A percentile compares a stretch with the other conserved stretches of the same genome.
Conservation (phyloP, 2,329 filamentous ascomycete genomes). For the Thielaviopsis musarum region DNA sequence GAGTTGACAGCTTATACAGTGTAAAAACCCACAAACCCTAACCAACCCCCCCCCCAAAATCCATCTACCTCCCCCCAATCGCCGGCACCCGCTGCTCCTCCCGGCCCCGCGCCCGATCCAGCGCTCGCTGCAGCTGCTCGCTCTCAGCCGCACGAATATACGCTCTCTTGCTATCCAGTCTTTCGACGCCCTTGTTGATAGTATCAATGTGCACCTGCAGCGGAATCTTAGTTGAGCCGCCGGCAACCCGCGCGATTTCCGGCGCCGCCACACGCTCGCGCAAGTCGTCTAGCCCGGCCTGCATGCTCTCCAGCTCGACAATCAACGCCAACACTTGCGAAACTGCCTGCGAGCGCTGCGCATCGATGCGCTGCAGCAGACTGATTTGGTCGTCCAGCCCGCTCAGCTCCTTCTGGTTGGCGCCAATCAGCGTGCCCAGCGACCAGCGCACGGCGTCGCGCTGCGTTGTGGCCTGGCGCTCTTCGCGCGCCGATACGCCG, state of each 20-base stretch:
- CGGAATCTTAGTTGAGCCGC: constrained; percentile 30
- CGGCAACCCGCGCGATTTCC: constrained; percentile 33
- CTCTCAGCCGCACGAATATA: constrained; percentile 42
- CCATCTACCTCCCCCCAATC: not conserved
- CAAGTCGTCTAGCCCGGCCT: constrained; percentile 52
- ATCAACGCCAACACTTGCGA: constrained; percentile 53
- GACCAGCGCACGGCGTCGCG: constrained; percentile 51
- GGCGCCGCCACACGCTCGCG: constrained; percentile 53
- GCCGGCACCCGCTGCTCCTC: constrained; percentile 17
- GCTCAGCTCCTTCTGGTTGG: constrained; percentile 42
- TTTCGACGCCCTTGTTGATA: constrained; percentile 55
- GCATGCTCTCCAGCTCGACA: constrained; percentile 57
- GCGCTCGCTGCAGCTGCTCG: constrained; percentile 35
- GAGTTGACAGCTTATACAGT: too few relatives aligned
- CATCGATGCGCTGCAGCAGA: constrained; percentile 47
- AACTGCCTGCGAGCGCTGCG: constrained; percentile 48
- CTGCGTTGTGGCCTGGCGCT: constrained; percentile 37
- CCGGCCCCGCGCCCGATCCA: constrained; percentile 28
- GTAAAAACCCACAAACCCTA: too few relatives aligned
- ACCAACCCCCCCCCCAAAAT: too few relatives aligned
- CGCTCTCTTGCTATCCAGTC: constrained; percentile 47
- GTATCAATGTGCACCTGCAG: constrained; percentile 59
- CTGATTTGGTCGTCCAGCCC: constrained; percentile 46
- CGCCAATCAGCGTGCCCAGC: constrained; percentile 61
- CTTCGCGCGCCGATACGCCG: constrained; percentile 48